These are phyloP conservation scores for Coprinopsis sp. DNA, from an alignment of 768 basidiomycete genomes.

Conservation along the genomic window DNA sequence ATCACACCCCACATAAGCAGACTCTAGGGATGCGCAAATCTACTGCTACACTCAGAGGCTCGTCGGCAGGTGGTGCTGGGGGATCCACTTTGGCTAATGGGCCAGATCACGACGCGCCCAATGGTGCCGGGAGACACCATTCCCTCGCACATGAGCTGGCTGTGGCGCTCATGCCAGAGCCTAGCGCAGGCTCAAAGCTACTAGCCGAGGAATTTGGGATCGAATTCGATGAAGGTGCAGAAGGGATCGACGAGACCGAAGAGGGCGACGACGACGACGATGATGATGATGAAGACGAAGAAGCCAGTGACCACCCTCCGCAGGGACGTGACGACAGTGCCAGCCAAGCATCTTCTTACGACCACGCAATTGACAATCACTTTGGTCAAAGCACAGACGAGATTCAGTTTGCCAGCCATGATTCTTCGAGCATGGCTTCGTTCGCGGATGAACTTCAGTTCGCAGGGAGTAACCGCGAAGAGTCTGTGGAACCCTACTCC, in stretches of 20 bases:
- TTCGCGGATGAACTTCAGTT: constrained; percentile 47
- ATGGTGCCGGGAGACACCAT: constrained; percentile 40
- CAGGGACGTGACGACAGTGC: too few species aligned
- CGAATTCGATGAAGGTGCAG: constrained; percentile 83
- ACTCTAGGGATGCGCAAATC: constrained; percentile 41
- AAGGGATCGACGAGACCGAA: constrained; percentile 61
- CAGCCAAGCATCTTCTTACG: too few species aligned
- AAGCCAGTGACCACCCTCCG: too few species aligned
- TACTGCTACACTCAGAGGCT: constrained; percentile 44
- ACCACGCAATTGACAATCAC: too few species aligned
- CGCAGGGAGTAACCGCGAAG: constrained; percentile 11
- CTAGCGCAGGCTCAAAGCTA: constrained; percentile 68
- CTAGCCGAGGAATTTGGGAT: constrained; percentile 87
- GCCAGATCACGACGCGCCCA: constrained; percentile 38
- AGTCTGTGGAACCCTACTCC: constrained; percentile 18
- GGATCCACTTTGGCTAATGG: constrained; percentile 30
- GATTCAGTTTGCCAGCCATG: constrained; percentile 22
- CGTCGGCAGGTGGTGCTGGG: too few species aligned
- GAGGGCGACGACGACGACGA: constrained; percentile 3
- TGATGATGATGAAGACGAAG: constrained; percentile 13
- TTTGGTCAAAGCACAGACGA: too few species aligned
- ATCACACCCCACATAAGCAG: constrained; percentile 33
- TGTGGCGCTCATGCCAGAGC: constrained; percentile 83
- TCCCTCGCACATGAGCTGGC: constrained; percentile 87
- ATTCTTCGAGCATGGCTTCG: constrained; percentile 28